Evolutionary conservation across 179 eudicot species (phyloP).

Genomic region (Nepenthes alata): DNA sequence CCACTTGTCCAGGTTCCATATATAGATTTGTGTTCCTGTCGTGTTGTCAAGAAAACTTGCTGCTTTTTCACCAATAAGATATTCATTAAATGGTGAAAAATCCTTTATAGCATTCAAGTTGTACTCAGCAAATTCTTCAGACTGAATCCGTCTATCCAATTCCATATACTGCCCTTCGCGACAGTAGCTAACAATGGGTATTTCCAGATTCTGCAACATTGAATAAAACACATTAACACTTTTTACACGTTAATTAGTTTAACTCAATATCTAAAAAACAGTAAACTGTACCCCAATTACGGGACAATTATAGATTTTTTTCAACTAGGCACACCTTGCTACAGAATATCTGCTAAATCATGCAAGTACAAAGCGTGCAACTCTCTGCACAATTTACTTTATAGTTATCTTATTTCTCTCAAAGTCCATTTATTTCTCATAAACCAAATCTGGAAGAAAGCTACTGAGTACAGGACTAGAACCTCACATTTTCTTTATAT

Average conservation of each 20-base stretch:
- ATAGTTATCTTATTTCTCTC: too few relatives aligned
- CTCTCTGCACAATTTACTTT: too few relatives aligned
- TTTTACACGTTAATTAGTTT: too few relatives aligned
- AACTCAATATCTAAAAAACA: too few relatives aligned
- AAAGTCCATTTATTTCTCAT: too few relatives aligned
- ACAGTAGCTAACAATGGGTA: constrained; percentile 57
- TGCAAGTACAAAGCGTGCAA: too few relatives aligned
- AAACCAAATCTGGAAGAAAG: too few relatives aligned
- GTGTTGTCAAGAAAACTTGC: constrained; percentile 28
- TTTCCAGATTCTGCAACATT: constrained; percentile 51
- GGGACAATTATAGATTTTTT: too few relatives aligned
- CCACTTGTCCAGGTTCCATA: constrained; percentile 78
- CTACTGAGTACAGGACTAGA: too few relatives aligned
- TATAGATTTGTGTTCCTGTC: constrained; percentile 69
- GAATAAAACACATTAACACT: neutral
- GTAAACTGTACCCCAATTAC: too few relatives aligned
- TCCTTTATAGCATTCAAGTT: constrained; percentile 50
- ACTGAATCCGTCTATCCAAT: constrained; percentile 40
- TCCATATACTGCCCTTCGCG: constrained; percentile 47
- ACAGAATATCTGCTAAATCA: neutral
- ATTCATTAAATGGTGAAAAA: constrained; percentile 66
- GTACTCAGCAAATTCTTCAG: constrained; percentile 34
- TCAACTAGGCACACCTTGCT: too few relatives aligned
- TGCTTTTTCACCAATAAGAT: constrained; percentile 69
- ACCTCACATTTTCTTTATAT: too few relatives aligned